Conservation (phyloP, 2,329 filamentous ascomycete genomes). For the Albifimbria verrucaria region DNA sequence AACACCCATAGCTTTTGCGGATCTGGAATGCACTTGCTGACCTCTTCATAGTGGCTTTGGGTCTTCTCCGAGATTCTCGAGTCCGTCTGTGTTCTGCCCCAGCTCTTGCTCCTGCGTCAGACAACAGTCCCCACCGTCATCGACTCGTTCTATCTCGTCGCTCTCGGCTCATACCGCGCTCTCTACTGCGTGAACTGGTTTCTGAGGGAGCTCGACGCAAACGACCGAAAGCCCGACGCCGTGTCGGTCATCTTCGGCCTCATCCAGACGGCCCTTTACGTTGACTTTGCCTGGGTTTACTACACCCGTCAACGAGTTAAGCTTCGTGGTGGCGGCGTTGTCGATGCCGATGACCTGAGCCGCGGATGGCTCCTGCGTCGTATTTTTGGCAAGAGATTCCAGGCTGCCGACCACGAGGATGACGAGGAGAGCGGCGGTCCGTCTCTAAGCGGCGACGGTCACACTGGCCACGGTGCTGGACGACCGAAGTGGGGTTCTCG, state of each 20-base stretch:
- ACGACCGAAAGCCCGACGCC: conserved; percentile 59
- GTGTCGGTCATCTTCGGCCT: conserved; percentile 82
- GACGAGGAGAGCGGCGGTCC: conserved; percentile 57
- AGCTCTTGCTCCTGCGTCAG: conserved; percentile 86
- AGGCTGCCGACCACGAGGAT: conserved; percentile 47
- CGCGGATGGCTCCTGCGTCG: conserved; percentile 80
- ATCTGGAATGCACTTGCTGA: conserved; percentile 10
- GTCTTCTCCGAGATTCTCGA: conserved; percentile 90
- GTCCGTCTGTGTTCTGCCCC: conserved; percentile 84
- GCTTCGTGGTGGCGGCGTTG: conserved; percentile 78
- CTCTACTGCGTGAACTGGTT: conserved; percentile 95
- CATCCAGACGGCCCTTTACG: conserved; percentile 83
- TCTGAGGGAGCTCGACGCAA: conserved; percentile 58
- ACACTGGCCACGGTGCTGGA: conserved; percentile 22
- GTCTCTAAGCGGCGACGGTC: conserved; percentile 36
- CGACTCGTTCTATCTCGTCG: conserved; percentile 91
- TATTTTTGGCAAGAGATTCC: conserved; percentile 61
- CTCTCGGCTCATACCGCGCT: conserved; percentile 81
- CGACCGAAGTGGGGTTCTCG: conserved; percentile 60
- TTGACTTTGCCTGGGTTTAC: conserved; percentile 97
- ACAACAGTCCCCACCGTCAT: conserved; percentile 96
- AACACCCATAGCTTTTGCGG: background rate
- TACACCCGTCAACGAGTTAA: conserved; percentile 91
- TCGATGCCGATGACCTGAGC: conserved; percentile 84
- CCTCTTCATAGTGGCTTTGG: conserved; percentile 66